Base-by-base conservation (phyloP, 345 rosid species). In the Arabis alpina region DNA sequence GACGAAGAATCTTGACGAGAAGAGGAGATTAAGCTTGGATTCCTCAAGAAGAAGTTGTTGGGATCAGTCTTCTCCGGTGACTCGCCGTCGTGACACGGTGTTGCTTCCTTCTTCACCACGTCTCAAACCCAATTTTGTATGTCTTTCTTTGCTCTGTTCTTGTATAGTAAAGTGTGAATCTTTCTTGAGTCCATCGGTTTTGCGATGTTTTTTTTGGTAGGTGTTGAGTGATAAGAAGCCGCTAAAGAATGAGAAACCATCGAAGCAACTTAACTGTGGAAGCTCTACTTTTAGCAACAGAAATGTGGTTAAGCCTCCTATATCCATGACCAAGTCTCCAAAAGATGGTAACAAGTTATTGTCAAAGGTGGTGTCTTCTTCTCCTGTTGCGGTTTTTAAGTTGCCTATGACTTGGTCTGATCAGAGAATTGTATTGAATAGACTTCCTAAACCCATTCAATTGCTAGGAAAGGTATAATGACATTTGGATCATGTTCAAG, bases 21-120 rank as follows among this genome's bases (percentile, higher is more conserved):
- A 48, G 70, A 76, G 85, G 77, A 80, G 88, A 37, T 61, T 84
- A 58, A 80, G 85, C 51, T 74, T 84, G 78, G 85, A 78, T 50
- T 84, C 85, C 11, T 43, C 84, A 8, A 80, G 82, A 61, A 78
- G 70, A 52, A 71, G 58, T 61, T 80, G 82, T 54, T 84, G 87
- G 85, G 80, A 79, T 72, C 81, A 69, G 2, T 49, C 53, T 72
- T 56, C 82, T 47, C 56, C 73, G 23, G 30, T 72, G 25, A 59
- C 75, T 54, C 64, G 0, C 5, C 78, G 78, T 3, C 72, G 79
- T 71, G 75, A 62, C 51, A 12, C 68, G 0, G 0, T 61, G 5
- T 45, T 70, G 72, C 56, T 64, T 43, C 39, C 77, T 63, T 54
- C 77, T 64, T 28, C 78, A 5, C 74, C 75, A 40, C 73, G 64